Evolutionary conservation across 495 filamentous ascomycete genomes (phyloP).

Genomic region (Hypoxylon lenormandii): DNA sequence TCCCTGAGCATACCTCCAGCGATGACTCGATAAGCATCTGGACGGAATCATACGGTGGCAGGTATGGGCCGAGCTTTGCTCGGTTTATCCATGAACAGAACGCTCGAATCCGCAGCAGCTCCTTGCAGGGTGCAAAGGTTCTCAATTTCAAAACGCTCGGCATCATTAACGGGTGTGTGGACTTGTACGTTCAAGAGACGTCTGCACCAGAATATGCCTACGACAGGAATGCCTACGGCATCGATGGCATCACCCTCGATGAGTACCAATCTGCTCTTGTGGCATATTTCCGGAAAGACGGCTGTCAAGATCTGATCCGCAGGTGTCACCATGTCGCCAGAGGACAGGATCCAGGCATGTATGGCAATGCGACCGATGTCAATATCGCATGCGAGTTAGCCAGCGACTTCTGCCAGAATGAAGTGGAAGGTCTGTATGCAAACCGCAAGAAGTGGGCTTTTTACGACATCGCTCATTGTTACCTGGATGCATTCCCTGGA

Average conservation of each 20-base stretch:
- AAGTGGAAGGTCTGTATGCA: constrained; percentile 60
- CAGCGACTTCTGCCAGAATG: constrained; percentile 56
- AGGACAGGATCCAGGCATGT: constrained; percentile 57
- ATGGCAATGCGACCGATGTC: constrained; percentile 60
- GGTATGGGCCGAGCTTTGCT: constrained; percentile 70
- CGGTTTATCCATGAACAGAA: constrained; percentile 74
- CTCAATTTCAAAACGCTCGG: constrained; percentile 68
- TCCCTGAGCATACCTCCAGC: constrained; percentile 69
- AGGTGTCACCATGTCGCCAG: constrained; percentile 59
- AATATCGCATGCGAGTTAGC: constrained; percentile 58
- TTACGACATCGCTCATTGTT: constrained; percentile 69
- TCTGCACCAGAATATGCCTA: constrained; percentile 73
- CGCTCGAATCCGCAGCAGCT: constrained; percentile 59
- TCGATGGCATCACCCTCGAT: constrained; percentile 66
- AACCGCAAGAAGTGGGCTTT: constrained; percentile 50
- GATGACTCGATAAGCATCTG: constrained; percentile 65
- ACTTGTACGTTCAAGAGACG: constrained; percentile 71
- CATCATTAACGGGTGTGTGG: constrained; percentile 79
- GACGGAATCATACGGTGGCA: constrained; percentile 70
- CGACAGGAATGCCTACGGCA: constrained; percentile 76
- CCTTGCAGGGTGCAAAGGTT: constrained; percentile 55
- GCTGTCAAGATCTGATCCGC: constrained; percentile 62
- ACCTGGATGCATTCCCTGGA: constrained; percentile 71
- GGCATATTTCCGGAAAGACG: constrained; percentile 56
- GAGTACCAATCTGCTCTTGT: constrained; percentile 50